Conservation (phyloP, 768 basidiomycete species). For the Gyrodon lividus region DNA sequence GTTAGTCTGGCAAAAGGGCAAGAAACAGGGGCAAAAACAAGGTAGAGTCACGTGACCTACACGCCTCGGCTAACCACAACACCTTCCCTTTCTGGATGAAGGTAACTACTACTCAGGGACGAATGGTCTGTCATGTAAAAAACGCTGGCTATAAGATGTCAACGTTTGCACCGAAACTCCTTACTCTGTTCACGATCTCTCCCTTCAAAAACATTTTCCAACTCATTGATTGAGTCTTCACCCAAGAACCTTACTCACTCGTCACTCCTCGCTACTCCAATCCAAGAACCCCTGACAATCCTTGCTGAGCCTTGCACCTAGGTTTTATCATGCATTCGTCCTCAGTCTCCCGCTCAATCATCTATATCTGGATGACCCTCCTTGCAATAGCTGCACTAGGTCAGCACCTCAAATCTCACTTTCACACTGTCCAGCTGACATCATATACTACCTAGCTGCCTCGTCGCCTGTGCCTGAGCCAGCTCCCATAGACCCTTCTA, state of each 20-base stretch:
- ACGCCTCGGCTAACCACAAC: background rate
- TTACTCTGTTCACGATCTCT: background rate
- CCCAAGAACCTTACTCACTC: background rate
- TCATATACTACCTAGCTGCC: slow-evolving; percentile 7
- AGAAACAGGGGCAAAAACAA: slow-evolving; percentile 5
- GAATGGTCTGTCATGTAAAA: background rate
- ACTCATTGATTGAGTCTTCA: slow-evolving; percentile 15
- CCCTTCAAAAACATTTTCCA: background rate
- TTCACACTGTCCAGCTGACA: background rate
- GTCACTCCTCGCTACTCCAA: too few relatives aligned
- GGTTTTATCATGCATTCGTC: slow-evolving; percentile 10
- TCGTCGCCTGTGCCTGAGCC: slow-evolving; percentile 26
- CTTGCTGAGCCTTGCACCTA: background rate
- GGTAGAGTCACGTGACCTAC: slow-evolving; percentile 6
- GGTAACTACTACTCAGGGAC: slow-evolving; percentile 2
- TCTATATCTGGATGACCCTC: slow-evolving; percentile 23
- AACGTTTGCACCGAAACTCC: background rate
- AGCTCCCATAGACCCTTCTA: slow-evolving; percentile 21
- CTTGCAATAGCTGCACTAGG: slow-evolving; percentile 21
- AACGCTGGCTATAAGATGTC: slow-evolving; percentile 5
- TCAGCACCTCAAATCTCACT: background rate
- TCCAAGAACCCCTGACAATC: background rate
- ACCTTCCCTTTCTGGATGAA: slow-evolving; percentile 15
- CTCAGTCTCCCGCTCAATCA: slow-evolving; percentile 10
- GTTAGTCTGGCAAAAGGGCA: too few relatives aligned